Conservation (phyloP, 2,329 filamentous ascomycete species). For the Cytospora piceae region DNA sequence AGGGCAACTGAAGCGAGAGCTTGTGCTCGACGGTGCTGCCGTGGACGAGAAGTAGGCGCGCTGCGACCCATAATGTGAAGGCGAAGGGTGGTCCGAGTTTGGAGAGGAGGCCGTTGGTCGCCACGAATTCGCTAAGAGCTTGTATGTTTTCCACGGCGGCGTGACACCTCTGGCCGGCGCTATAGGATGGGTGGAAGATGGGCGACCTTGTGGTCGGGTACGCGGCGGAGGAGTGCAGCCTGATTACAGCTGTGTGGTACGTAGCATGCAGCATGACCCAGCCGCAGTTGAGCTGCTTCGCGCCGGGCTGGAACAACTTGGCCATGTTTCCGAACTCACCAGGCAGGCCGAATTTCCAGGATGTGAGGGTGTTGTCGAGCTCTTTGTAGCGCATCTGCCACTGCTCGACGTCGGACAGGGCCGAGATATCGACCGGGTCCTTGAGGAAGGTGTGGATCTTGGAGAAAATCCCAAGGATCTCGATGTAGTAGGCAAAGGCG, state of each 20-base stretch:
- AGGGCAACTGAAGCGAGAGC: conserved; percentile 75
- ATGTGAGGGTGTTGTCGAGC: conserved; percentile 76
- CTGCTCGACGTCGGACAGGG: conserved; percentile 80
- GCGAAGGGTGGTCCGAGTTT: conserved; percentile 90
- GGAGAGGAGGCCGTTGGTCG: conserved; percentile 72
- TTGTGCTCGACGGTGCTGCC: conserved; percentile 87
- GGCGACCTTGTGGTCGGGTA: conserved; percentile 88
- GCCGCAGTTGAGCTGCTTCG: conserved; percentile 74
- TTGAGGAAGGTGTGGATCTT: conserved; percentile 89
- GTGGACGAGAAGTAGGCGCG: conserved; percentile 84
- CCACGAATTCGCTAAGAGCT: conserved; percentile 76
- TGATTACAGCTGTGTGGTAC: conserved; percentile 87
- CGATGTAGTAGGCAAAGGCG: conserved; percentile 87
- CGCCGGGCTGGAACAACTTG: conserved; percentile 72
- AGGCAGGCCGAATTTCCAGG: conserved; percentile 84
- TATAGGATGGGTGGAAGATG: conserved; percentile 88
- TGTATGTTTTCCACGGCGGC: conserved; percentile 82
- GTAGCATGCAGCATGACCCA: conserved; percentile 93
- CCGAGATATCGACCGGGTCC: conserved; percentile 85
- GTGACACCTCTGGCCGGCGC: conserved; percentile 81
- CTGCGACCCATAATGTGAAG: conserved; percentile 90
- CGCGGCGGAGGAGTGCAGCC: conserved; percentile 87
- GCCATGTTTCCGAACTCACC: conserved; percentile 83
- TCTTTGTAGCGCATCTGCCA: conserved; percentile 89
- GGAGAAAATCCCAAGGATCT: conserved; percentile 84